Evolutionary conservation across 352 stramenopile genomes (phyloP).

Genomic region (Aphanomyces stellatus): DNA sequence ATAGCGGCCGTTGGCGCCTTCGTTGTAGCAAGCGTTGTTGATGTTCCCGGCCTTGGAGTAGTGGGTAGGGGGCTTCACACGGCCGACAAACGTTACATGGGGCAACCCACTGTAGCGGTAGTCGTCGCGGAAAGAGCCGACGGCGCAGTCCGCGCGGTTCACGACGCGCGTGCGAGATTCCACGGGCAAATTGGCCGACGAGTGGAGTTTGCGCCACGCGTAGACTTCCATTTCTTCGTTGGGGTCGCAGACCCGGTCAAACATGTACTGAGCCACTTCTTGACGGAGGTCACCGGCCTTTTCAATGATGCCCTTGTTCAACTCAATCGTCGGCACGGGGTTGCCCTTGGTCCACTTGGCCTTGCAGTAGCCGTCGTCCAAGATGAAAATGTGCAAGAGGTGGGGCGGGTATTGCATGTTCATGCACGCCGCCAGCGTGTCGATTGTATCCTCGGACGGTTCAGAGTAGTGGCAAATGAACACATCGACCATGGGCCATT

Average conservation of each 20-base stretch:
- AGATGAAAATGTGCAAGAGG: constrained; percentile 75
- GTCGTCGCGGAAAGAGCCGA: constrained; percentile 76
- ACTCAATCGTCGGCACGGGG: constrained; percentile 40
- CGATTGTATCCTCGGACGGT: constrained; percentile 74
- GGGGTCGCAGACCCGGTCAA: constrained; percentile 74
- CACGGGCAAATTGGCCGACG: constrained; percentile 69
- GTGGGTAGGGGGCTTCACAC: constrained; percentile 64
- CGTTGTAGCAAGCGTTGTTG: constrained; percentile 86
- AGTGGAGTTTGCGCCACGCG: constrained; percentile 78
- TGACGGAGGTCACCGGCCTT: constrained; percentile 70
- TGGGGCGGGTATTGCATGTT: constrained; percentile 83
- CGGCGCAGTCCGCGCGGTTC: constrained; percentile 61
- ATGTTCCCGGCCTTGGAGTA: constrained; percentile 86
- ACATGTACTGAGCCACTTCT: constrained; percentile 84
- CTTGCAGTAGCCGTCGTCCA: constrained; percentile 79
- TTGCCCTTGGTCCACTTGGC: constrained; percentile 77
- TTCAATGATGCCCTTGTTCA: constrained; percentile 73
- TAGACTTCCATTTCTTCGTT: constrained; percentile 85
- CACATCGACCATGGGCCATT: constrained; percentile 81
- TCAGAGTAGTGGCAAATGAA: constrained; percentile 77
- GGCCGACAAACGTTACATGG: constrained; percentile 67
- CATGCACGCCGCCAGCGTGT: constrained; percentile 81
- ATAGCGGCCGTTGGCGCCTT: constrained; percentile 72
- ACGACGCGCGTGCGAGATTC: constrained; percentile 59
- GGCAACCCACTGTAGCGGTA: constrained; percentile 77